Conservation (phyloP, 257 asterid genomes). For the Solanum lignicaule region DNA sequence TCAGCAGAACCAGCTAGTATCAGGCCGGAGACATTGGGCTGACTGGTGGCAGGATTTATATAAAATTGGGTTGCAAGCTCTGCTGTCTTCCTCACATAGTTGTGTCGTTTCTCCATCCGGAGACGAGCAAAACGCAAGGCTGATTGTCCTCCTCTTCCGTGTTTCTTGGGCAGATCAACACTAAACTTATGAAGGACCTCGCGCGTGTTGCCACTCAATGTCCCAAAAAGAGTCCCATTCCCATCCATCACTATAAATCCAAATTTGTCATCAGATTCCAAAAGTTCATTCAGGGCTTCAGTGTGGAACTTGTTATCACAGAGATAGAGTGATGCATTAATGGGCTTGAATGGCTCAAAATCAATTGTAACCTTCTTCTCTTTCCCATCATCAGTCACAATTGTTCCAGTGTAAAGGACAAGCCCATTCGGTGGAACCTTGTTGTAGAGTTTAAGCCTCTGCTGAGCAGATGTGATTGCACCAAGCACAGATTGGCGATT, state of each 20-base stretch:
- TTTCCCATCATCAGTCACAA: conserved; percentile 13
- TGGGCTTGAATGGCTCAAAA: conserved; percentile 10
- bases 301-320: conserved; percentile 16
- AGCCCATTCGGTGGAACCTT: conserved; percentile 12
- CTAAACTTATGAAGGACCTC: conserved; percentile 12
- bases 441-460: conserved; percentile 11
- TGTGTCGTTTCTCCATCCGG: conserved; percentile 13
- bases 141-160: conserved; percentile 15
- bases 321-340: conserved; percentile 12
- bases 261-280: conserved; percentile 14
- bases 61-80: conserved; percentile 9
- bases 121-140: conserved; percentile 14
- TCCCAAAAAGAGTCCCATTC: conserved; percentile 13
- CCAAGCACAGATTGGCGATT: conserved; percentile 14
- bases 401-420: conserved; percentile 10
- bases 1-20: conserved; percentile 13
- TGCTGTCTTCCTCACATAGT: conserved; percentile 9
- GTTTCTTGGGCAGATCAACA: conserved; percentile 12
- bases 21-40: conserved; percentile 14
- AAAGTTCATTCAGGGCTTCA: conserved; percentile 6
- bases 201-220: conserved; percentile 7
- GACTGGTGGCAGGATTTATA: conserved; percentile 10
- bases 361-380: conserved; percentile 14
- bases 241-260: conserved; percentile 17
- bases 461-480: conserved; percentile 16